phyloP scores from a whole-genome alignment of 371 early-diverging fungal species.

The Lichtheimia corymbifera region DNA sequence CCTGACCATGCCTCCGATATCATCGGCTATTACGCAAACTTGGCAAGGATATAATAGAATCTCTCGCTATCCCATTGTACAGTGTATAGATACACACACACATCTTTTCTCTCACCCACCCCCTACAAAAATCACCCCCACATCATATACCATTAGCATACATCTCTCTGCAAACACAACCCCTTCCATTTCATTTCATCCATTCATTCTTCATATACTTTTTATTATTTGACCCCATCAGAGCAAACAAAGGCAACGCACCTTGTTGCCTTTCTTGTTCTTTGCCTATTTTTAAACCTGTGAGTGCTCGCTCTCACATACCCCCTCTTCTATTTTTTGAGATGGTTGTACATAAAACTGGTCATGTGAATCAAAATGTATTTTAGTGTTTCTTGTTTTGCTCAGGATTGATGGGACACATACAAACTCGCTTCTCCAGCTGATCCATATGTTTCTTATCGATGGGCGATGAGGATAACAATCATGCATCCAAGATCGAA shows the following conservation, averaged over 20 bases:
- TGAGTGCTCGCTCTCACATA: neutral
- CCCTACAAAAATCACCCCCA: neutral
- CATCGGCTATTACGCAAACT: conserved; percentile 16
- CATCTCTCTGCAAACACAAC: neutral
- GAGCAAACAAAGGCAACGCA: neutral
- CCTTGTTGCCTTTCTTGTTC: neutral
- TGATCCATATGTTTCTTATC: too few species aligned
- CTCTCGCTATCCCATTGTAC: neutral
- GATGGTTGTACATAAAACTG: conserved; percentile 4
- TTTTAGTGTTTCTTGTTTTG: too few species aligned
- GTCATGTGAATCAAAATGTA: conserved; percentile 4
- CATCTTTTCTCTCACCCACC: too few species aligned
- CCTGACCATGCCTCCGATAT: conserved; percentile 15
- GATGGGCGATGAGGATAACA: too few species aligned
- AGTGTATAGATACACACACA: neutral
- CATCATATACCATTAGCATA: neutral
- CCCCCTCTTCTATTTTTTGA: neutral
- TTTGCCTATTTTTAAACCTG: conserved; percentile 3
- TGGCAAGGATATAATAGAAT: conserved; percentile 13
- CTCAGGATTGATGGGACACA: too few species aligned
- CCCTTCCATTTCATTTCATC: conserved; percentile 2
- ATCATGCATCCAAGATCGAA: too few species aligned
- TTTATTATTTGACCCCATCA: neutral
- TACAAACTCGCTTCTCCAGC: too few species aligned
- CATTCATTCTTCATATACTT: neutral